Evolutionary conservation across 73 alveolate genomes (phyloP).

Genomic region (Urostyla sp.): DNA sequence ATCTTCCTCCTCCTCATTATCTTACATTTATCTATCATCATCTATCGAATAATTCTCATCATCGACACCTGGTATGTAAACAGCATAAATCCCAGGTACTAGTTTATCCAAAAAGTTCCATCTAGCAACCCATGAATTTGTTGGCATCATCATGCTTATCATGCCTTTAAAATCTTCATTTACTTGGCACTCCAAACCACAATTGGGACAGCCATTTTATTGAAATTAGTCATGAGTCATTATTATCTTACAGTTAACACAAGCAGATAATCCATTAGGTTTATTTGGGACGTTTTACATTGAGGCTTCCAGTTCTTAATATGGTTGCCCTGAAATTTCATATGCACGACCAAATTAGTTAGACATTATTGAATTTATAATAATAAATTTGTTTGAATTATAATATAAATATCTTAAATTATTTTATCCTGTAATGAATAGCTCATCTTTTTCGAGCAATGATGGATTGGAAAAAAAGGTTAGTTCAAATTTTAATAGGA

Average conservation of each 20-base stretch:
- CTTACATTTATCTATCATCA: neutral
- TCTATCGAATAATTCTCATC: neutral
- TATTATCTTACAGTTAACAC: conserved; percentile 20
- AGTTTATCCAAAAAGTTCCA: neutral
- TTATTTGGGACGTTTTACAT: conserved; percentile 11
- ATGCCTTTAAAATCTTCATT: conserved; percentile 15
- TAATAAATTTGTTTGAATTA: too few relatives aligned
- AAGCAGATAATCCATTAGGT: neutral
- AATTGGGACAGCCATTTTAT: neutral
- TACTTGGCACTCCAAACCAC: neutral
- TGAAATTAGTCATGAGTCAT: conserved; percentile 6
- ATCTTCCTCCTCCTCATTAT: neutral
- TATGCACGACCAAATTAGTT: neutral
- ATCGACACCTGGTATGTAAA: neutral
- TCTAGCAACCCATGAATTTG: conserved; percentile 40
- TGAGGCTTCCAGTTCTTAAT: neutral
- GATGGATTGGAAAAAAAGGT: neutral
- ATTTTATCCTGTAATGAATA: neutral
- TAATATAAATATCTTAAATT: neutral
- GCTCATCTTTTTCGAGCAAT: neutral
- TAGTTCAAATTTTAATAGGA: too few relatives aligned
- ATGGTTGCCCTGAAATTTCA: too few relatives aligned
- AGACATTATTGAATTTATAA: too few relatives aligned
- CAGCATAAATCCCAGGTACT: conserved; percentile 44
- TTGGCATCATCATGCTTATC: conserved; percentile 28